phyloP scores from a whole-genome alignment of 495 filamentous ascomycete species.

The Lepidopterella palustris region DNA sequence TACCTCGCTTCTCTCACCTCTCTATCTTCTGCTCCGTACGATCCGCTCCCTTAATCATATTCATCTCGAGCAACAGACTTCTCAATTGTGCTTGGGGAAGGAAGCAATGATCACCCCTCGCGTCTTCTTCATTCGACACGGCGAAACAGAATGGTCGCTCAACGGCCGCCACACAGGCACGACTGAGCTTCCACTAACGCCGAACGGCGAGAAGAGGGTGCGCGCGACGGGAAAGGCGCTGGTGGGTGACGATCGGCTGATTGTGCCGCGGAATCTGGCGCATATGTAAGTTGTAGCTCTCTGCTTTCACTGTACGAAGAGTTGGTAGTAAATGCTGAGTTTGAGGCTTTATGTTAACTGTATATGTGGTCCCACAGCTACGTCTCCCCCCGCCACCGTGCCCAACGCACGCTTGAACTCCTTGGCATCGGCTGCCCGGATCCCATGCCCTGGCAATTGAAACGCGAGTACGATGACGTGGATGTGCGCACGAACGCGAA shows the following conservation, averaged over 20 bases:
- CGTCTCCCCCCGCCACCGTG: conserved; percentile 80
- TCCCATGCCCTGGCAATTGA: conserved; percentile 49
- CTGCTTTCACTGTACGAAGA: background rate
- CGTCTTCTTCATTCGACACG: conserved; percentile 89
- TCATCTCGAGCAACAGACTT: background rate
- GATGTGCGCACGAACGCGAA: conserved; percentile 47
- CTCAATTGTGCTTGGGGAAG: background rate
- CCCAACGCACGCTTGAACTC: conserved; percentile 80
- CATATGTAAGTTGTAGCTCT: conserved; percentile 53
- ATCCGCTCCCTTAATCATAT: background rate
- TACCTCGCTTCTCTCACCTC: background rate
- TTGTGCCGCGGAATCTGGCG: conserved; percentile 73
- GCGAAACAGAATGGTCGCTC: conserved; percentile 96
- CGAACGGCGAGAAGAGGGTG: conserved; percentile 80
- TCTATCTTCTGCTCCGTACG: background rate
- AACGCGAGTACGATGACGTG: conserved; percentile 34
- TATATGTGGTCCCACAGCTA: conserved; percentile 44
- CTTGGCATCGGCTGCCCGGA: conserved; percentile 56
- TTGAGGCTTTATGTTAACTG: background rate
- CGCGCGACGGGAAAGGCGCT: conserved; percentile 73
- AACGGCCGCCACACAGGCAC: conserved; percentile 85
- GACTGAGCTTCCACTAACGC: conserved; percentile 79
- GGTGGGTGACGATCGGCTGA: conserved; percentile 76
- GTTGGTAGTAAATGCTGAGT: background rate
- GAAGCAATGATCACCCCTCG: conserved; percentile 62